Evolutionary conservation across 2,329 filamentous ascomycete genomes (phyloP).

Genomic region (Capronia coronata): DNA sequence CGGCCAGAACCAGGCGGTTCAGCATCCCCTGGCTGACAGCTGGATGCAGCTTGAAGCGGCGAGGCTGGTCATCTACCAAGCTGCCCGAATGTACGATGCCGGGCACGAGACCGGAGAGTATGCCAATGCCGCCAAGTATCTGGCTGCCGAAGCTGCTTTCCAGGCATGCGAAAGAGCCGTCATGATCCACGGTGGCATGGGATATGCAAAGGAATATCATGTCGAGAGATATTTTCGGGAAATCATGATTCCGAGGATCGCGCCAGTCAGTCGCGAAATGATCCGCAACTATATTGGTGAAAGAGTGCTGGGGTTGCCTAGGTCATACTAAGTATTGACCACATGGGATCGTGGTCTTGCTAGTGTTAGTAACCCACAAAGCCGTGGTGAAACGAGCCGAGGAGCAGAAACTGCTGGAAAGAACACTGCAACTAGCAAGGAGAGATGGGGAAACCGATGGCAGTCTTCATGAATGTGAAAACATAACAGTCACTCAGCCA

Average conservation of each 20-base stretch:
- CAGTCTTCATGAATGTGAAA: too few relatives aligned
- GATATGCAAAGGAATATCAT: conserved; percentile 57
- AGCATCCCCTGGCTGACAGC: conserved; percentile 53
- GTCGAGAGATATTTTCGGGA: conserved; percentile 56
- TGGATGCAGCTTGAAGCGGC: conserved; percentile 58
- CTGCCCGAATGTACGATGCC: conserved; percentile 52
- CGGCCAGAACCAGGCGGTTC: conserved; percentile 54
- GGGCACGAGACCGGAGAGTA: conserved; percentile 49
- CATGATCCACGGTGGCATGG: conserved; percentile 56
- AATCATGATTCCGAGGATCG: conserved; percentile 54
- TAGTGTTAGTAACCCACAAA: too few relatives aligned
- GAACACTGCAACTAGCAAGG: too few relatives aligned
- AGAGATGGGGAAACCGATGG: too few relatives aligned
- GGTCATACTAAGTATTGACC: conserved; percentile 35
- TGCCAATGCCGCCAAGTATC: conserved; percentile 52
- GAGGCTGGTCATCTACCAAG: conserved; percentile 56
- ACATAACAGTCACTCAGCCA: too few relatives aligned
- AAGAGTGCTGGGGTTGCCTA: conserved; percentile 39
- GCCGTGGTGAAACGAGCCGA: too few relatives aligned
- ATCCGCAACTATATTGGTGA: conserved; percentile 43
- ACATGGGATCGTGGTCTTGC: not conserved
- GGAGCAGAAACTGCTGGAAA: too few relatives aligned
- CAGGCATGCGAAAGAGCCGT: conserved; percentile 55
- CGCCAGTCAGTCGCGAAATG: conserved; percentile 52
- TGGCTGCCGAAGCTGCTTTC: conserved; percentile 57